phyloP scores from a whole-genome alignment of 1,284 basidiomycete species.

The Fomitopsis schrenkii region DNA sequence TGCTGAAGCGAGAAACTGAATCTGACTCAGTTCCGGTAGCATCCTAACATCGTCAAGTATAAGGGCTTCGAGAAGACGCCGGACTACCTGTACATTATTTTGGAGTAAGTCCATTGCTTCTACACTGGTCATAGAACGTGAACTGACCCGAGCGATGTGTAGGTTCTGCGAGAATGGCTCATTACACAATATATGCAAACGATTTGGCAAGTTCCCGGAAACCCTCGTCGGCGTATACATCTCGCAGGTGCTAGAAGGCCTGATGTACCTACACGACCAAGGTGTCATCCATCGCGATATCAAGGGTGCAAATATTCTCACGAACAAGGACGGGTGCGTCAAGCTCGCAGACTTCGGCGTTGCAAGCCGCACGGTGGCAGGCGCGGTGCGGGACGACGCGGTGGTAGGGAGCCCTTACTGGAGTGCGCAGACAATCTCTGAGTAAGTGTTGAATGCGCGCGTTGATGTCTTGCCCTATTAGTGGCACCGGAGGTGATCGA shows the following conservation, averaged over 20 bases:
- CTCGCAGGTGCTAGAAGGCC: conserved; percentile 88
- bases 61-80: conserved; percentile 96
- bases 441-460: conserved; percentile 7
- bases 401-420: conserved; percentile 98
- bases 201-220: conserved; percentile 98
- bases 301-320: conserved; percentile 96
- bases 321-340: conserved; percentile 97
- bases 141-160: not conserved
- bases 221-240: conserved; percentile 95
- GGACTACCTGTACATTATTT: conserved; percentile 93
- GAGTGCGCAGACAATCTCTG: conserved; percentile 56
- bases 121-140: not conserved
- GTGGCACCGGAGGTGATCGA: conserved; percentile 99
- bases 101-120: conserved; percentile 55
- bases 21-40: conserved; percentile 35
- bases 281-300: conserved; percentile 99
- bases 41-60: conserved; percentile 97
- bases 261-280: conserved; percentile 94
- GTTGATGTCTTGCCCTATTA: conserved; percentile 23
- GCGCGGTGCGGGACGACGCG: conserved; percentile 76
- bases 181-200: conserved; percentile 91
- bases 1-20: not conserved
- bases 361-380: conserved; percentile 67
- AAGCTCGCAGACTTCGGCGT: conserved; percentile 96
- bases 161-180: conserved; percentile 99